Conservation (phyloP, 257 asterid genomes). For the Solanum dulcamara region DNA sequence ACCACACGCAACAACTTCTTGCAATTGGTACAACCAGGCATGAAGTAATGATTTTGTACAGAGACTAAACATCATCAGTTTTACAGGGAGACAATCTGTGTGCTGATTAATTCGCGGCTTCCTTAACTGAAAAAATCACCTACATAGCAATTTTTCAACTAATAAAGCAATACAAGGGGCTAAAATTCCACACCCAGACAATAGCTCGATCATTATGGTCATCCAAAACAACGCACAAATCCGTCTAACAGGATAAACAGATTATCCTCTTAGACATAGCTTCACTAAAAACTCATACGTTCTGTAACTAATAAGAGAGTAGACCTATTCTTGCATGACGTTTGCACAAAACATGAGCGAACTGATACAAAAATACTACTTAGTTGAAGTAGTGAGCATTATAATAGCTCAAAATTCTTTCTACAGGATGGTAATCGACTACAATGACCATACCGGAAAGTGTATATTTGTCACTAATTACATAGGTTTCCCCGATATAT, state of each 20-base stretch:
- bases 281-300: neutral
- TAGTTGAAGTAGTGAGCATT: neutral
- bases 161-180: neutral
- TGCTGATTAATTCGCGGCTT: neutral
- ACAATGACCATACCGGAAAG: slow-evolving; percentile 21
- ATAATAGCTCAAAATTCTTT: slow-evolving; percentile 19
- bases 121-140: neutral
- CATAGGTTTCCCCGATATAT: slow-evolving; percentile 10
- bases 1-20: neutral
- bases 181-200: neutral
- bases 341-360: neutral
- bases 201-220: neutral
- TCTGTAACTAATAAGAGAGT: neutral
- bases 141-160: neutral
- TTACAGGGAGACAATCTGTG: too few species aligned
- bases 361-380: neutral
- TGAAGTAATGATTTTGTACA: neutral
- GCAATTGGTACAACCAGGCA: neutral
- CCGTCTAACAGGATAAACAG: neutral
- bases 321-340: neutral
- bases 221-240: neutral
- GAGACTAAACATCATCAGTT: neutral
- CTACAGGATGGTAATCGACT: slow-evolving; percentile 21
- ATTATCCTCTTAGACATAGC: neutral
- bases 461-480: slow-evolving; percentile 13